phyloP scores from a whole-genome alignment of 345 rosid genomes.

The Citrus mangshanensis region DNA sequence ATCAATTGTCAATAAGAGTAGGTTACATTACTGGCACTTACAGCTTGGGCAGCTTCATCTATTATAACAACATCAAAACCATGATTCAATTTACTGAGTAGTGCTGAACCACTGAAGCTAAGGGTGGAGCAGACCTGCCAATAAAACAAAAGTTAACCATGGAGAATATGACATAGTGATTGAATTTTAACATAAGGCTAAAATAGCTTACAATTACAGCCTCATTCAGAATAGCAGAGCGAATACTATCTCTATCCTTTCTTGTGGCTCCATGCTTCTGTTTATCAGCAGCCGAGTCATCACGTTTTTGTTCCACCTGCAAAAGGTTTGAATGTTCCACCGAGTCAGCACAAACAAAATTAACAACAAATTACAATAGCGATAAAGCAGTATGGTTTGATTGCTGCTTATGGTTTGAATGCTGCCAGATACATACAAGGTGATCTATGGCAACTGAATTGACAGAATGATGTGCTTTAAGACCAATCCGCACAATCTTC shows the following conservation, averaged over 20 bases:
- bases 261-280: constrained; percentile 68
- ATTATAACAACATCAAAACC: constrained; percentile 94
- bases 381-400: neutral
- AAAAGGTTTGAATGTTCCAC: constrained; percentile 3
- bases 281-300: constrained; percentile 56
- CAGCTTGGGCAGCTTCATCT: constrained; percentile 99
- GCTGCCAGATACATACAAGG: constrained; percentile 59
- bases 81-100: constrained; percentile 60
- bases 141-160: constrained; percentile 19
- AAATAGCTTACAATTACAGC: constrained; percentile 70
- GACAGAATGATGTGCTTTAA: constrained; percentile 89
- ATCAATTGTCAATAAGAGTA: neutral
- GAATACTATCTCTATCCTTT: constrained; percentile 66
- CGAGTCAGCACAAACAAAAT: neutral
- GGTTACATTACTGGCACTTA: constrained; percentile 32
- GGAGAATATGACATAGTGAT: constrained; percentile 6
- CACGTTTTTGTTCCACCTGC: constrained; percentile 75
- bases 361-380: constrained; percentile 1
- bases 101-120: constrained; percentile 88
- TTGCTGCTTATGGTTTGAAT: constrained; percentile 8
- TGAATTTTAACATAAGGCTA: constrained; percentile 15
- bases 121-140: constrained; percentile 88
- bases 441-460: constrained; percentile 77
- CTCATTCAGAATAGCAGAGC: constrained; percentile 77
- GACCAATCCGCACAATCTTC: constrained; percentile 91